These are phyloP conservation scores for Puccinia horiana DNA, from an alignment of 1,284 basidiomycete genomes.

Conservation along the genomic window DNA sequence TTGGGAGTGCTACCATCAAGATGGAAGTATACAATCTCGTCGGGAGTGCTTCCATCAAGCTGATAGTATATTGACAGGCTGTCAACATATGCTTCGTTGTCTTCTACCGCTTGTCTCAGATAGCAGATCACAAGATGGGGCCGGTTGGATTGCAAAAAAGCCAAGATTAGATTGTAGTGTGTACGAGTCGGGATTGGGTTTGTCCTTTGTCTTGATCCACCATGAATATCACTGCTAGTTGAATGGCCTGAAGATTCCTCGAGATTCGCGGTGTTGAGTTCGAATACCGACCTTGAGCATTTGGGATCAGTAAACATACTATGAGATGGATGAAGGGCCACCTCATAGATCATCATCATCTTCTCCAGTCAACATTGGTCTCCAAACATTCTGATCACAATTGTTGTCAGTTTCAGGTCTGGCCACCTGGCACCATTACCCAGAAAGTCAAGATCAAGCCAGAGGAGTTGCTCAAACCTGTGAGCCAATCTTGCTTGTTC, in stretches of 20 bases:
- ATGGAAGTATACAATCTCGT: too few species aligned
- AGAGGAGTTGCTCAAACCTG: slow-evolving; percentile 13
- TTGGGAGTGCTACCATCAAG: too few species aligned
- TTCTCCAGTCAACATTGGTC: slow-evolving; percentile 12
- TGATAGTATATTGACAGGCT: too few species aligned
- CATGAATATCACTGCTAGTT: not conserved
- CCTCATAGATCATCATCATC: slow-evolving; percentile 43
- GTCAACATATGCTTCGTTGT: slow-evolving; percentile 19
- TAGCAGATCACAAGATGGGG: slow-evolving; percentile 39
- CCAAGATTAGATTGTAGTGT: slow-evolving; percentile 41
- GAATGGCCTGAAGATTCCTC: not conserved
- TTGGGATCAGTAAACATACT: not conserved
- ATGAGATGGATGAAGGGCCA: slow-evolving; percentile 34
- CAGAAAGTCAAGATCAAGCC: slow-evolving; percentile 26
- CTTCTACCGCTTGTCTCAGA: slow-evolving; percentile 26
- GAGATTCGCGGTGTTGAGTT: not conserved
- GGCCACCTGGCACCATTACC: slow-evolving; percentile 43
- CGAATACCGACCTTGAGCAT: not conserved
- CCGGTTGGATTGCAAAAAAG: slow-evolving; percentile 4
- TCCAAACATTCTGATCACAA: slow-evolving; percentile 31
- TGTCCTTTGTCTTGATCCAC: not conserved
- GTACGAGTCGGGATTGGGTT: slow-evolving; percentile 37
- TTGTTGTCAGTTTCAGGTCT: slow-evolving; percentile 36
- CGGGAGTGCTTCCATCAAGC: too few species aligned
- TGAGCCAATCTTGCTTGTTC: not conserved